These are phyloP conservation scores for Zoysia matrella DNA, from an alignment of 202 grass and related monocot species.

Conservation along the genomic window DNA sequence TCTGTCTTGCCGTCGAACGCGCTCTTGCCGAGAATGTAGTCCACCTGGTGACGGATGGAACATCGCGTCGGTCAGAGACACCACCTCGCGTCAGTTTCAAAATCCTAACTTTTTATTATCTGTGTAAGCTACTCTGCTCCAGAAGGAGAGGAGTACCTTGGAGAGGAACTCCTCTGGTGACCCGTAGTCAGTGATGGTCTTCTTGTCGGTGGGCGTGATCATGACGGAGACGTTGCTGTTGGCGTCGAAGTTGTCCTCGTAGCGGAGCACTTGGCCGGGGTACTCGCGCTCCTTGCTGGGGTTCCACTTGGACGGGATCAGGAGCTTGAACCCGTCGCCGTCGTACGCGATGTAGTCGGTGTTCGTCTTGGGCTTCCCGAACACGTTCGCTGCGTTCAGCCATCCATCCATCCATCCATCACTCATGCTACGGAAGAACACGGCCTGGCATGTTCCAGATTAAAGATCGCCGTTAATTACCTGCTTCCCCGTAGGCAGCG, in stretches of 20 bases:
- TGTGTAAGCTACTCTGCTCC: no score
- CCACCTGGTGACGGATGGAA: conserved; percentile 46
- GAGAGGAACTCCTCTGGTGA: conserved; percentile 82
- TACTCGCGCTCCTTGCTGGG: conserved; percentile 86
- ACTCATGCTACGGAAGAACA: no score
- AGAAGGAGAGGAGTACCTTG: conserved; percentile 41
- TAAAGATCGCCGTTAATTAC: conserved; percentile 25
- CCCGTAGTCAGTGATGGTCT: conserved; percentile 82
- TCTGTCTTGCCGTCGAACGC: conserved; percentile 62
- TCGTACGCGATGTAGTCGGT: conserved; percentile 73
- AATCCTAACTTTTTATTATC: no score
- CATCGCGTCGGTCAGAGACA: no score
- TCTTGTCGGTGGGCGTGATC: conserved; percentile 73
- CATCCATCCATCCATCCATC: background rate
- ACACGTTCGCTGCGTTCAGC: conserved; percentile 65
- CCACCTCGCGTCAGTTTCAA: no score
- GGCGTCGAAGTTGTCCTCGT: conserved; percentile 94
- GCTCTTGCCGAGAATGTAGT: conserved; percentile 61
- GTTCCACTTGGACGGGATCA: conserved; percentile 94
- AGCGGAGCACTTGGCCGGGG: conserved; percentile 82
- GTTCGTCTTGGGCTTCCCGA: conserved; percentile 80
- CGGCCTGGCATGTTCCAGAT: no score
- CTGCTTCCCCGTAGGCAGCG: conserved; percentile 91
- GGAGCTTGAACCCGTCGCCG: conserved; percentile 80
- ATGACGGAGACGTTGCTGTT: conserved; percentile 88